A percentile compares a stretch with the other conserved stretches of the same genome.
Evolutionary conservation across 2,329 filamentous ascomycete genomes (phyloP).

Genomic region (Fusarium fujikuroi): DNA sequence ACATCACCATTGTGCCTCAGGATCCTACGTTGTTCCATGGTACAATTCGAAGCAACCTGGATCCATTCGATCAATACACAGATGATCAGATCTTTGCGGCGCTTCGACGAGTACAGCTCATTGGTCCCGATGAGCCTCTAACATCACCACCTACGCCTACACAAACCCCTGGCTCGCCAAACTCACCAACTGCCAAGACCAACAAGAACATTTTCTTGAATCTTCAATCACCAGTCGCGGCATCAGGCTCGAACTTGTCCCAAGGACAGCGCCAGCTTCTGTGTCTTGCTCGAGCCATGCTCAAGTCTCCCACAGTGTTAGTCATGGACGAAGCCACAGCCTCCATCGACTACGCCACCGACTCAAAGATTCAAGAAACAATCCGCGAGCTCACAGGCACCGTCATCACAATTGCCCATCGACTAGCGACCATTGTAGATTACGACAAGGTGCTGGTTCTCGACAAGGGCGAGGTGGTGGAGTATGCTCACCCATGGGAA

Average conservation of each 20-base stretch:
- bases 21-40: slow-evolving; percentile 95
- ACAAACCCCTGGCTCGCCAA: slow-evolving; percentile 39
- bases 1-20: slow-evolving; percentile 97
- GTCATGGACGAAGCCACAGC: slow-evolving; percentile 99
- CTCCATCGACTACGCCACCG: slow-evolving; percentile 95
- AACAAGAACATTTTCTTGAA: slow-evolving; percentile 98
- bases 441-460: slow-evolving; percentile 97
- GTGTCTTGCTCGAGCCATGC: slow-evolving; percentile 90
- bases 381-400: slow-evolving; percentile 94
- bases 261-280: slow-evolving; percentile 96
- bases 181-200: slow-evolving; percentile 58
- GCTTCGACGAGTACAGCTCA: slow-evolving; percentile 87
- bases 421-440: slow-evolving; percentile 95
- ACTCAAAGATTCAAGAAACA: slow-evolving; percentile 95
- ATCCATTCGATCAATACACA: slow-evolving; percentile 89
- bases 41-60: slow-evolving; percentile 90
- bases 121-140: slow-evolving; percentile 67
- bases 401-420: slow-evolving; percentile 95
- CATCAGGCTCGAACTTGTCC: slow-evolving; percentile 93
- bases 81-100: slow-evolving; percentile 91
- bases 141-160: slow-evolving; percentile 45
- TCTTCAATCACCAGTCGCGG: slow-evolving; percentile 82
- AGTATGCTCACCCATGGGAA: slow-evolving; percentile 91
- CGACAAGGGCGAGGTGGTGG: slow-evolving; percentile 86
- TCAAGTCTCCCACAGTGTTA: slow-evolving; percentile 91